phyloP scores from a whole-genome alignment of 1,284 basidiomycete genomes.

The Mycena sp. region DNA sequence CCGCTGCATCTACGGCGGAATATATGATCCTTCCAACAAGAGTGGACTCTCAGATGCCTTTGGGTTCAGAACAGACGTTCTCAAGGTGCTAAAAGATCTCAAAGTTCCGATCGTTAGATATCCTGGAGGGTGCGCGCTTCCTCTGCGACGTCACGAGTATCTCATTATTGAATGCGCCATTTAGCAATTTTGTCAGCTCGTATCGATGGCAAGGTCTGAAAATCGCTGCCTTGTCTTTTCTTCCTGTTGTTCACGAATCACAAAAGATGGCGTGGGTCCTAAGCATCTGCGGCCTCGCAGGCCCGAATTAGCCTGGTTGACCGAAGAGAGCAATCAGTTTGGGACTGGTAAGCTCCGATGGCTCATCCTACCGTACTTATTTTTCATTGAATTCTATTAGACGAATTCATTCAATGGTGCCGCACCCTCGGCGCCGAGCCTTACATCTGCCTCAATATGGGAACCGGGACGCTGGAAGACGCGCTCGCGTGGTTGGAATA shows the following conservation, averaged over 20 bases:
- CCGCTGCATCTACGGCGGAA: constrained; percentile 70
- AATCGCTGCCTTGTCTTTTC: not conserved
- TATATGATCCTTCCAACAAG: constrained; percentile 57
- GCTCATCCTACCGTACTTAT: no score
- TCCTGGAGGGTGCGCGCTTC: constrained; percentile 58
- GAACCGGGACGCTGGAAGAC: constrained; percentile 69
- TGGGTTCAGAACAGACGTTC: constrained; percentile 68
- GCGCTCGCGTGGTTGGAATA: constrained; percentile 76
- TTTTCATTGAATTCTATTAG: constrained; percentile 22
- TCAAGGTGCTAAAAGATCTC: constrained; percentile 60
- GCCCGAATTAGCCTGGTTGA: constrained; percentile 74
- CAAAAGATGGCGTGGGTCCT: constrained; percentile 65
- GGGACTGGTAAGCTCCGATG: constrained; percentile 59
- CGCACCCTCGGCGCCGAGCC: constrained; percentile 61
- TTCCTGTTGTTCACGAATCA: not conserved
- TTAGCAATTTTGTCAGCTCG: constrained; percentile 63
- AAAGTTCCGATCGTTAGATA: constrained; percentile 67
- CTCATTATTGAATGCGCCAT: not conserved
- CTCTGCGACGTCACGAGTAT: no score
- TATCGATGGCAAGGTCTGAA: constrained; percentile 68
- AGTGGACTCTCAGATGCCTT: constrained; percentile 47
- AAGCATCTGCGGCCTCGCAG: constrained; percentile 59
- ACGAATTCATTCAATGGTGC: constrained; percentile 60
- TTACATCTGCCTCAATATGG: constrained; percentile 74
- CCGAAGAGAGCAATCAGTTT: constrained; percentile 71